phyloP scores from a whole-genome alignment of 805 yeast genomes.

The Ogataea ramenticola region DNA sequence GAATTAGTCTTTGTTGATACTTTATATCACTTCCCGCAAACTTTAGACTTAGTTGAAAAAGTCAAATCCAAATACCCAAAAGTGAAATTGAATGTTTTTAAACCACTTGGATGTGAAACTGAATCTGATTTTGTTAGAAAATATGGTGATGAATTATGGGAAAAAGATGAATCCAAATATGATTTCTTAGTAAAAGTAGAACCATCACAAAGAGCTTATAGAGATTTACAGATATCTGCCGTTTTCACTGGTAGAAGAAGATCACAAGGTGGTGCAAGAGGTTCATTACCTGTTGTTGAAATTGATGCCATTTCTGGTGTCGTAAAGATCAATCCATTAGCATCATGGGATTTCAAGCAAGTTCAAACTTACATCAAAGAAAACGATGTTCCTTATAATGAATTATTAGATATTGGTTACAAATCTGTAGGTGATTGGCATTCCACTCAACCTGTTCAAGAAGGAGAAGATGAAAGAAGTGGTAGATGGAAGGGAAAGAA shows the following conservation, averaged over 20 bases:
- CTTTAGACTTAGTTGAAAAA: slow-evolving; percentile 60
- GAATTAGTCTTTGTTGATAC: slow-evolving; percentile 87
- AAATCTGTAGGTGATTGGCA: slow-evolving; percentile 94
- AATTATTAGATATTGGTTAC: slow-evolving; percentile 76
- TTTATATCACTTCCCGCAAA: slow-evolving; percentile 91
- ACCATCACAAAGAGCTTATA: slow-evolving; percentile 82
- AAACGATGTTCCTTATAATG: slow-evolving; percentile 79
- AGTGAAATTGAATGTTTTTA: slow-evolving; percentile 53
- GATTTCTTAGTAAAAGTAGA: slow-evolving; percentile 89
- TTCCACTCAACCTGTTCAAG: slow-evolving; percentile 81
- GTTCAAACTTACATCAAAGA: slow-evolving; percentile 64
- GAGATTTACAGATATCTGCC: slow-evolving; percentile 64
- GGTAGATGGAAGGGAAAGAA: slow-evolving; percentile 94
- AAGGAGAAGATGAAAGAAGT: slow-evolving; percentile 93
- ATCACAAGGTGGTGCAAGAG: slow-evolving; percentile 83
- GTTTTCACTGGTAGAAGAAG: slow-evolving; percentile 89
- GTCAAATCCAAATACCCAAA: slow-evolving; percentile 51
- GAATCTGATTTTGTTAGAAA: slow-evolving; percentile 57
- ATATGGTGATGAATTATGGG: slow-evolving; percentile 82
- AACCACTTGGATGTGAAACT: slow-evolving; percentile 49
- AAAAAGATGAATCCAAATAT: slow-evolving; percentile 67
- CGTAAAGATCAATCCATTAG: slow-evolving; percentile 83
- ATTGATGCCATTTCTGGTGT: slow-evolving; percentile 62
- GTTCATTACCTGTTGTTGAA: slow-evolving; percentile 67
- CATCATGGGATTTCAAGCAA: slow-evolving; percentile 70